These are phyloP conservation scores for Cunninghamia lanceolata DNA, from an alignment of 75 land plant species.

Conservation along the genomic window DNA sequence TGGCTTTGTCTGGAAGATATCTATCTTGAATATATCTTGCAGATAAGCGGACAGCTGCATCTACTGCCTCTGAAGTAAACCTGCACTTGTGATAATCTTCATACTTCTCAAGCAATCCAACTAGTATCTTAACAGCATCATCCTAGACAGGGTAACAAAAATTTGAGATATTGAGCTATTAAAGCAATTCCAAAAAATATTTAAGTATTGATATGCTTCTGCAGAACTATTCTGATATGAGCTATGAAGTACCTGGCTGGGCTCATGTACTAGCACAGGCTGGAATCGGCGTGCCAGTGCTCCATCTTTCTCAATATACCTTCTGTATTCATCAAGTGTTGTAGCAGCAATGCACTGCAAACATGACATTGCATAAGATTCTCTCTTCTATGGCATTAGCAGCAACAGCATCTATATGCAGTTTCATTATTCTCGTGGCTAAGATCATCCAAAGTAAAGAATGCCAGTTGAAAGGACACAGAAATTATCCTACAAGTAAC, in stretches of 20 bases:
- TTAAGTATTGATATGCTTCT: not conserved
- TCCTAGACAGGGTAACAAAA: slow-evolving; percentile 39
- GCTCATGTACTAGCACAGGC: slow-evolving; percentile 79
- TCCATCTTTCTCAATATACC: slow-evolving; percentile 91
- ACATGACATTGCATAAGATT: slow-evolving; percentile 8
- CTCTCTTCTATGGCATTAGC: not conserved
- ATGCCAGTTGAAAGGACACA: not conserved
- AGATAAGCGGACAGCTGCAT: slow-evolving; percentile 91
- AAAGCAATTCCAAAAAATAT: not conserved
- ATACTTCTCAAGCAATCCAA: slow-evolving; percentile 83
- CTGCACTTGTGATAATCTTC: slow-evolving; percentile 86
- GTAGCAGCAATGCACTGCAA: slow-evolving; percentile 94
- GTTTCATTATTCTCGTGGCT: not conserved
- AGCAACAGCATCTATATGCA: not conserved
- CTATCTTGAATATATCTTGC: slow-evolving; percentile 89
- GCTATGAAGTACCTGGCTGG: slow-evolving; percentile 60
- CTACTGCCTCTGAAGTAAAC: slow-evolving; percentile 78
- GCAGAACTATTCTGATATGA: not conserved
- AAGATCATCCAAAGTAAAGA: not conserved
- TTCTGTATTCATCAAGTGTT: slow-evolving; percentile 76
- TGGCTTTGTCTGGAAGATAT: slow-evolving; percentile 94
- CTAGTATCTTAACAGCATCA: slow-evolving; percentile 77
- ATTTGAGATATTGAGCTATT: not conserved
- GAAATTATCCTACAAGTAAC: not conserved
- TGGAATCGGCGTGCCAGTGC: slow-evolving; percentile 93